Conservation (phyloP, 139 green algal genomes). For the Asterochloris sp. region DNA sequence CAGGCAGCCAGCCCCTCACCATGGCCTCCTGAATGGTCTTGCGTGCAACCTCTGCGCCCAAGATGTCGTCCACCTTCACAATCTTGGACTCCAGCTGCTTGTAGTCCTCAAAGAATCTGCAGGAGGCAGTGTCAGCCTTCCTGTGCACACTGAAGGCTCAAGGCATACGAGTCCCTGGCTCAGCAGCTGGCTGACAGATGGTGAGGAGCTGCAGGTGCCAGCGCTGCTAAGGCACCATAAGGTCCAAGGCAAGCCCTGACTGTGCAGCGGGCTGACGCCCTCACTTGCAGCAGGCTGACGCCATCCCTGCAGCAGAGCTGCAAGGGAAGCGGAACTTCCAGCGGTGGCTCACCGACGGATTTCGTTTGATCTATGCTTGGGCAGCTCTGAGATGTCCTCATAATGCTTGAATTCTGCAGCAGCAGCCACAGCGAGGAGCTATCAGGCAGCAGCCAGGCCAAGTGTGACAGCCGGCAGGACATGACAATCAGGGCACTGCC, state of each 20-base stretch:
- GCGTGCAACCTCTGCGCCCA: slow-evolving; percentile 69
- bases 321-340: too few species aligned
- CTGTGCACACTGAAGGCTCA: neutral
- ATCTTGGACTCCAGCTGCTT: slow-evolving; percentile 97
- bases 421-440: too few species aligned
- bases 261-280: too few species aligned
- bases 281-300: too few species aligned
- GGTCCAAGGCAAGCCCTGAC: too few species aligned
- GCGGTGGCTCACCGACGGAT: slow-evolving; percentile 52
- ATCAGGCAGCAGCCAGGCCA: too few species aligned
- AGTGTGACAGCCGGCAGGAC: too few species aligned
- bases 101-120: slow-evolving; percentile 93
- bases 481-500: too few species aligned
- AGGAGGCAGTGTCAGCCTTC: neutral
- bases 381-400: slow-evolving; percentile 86
- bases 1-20: slow-evolving; percentile 25
- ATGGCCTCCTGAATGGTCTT: slow-evolving; percentile 72
- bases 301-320: too few species aligned
- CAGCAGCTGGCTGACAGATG: neutral
- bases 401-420: slow-evolving; percentile 73
- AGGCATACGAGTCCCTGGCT: neutral
- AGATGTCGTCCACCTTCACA: slow-evolving; percentile 90
- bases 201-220: too few species aligned
- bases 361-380: slow-evolving; percentile 79
- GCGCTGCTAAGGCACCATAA: too few species aligned